Conservation (phyloP, 202 grass and related monocot species). For the Eragrostis tef region DNA sequence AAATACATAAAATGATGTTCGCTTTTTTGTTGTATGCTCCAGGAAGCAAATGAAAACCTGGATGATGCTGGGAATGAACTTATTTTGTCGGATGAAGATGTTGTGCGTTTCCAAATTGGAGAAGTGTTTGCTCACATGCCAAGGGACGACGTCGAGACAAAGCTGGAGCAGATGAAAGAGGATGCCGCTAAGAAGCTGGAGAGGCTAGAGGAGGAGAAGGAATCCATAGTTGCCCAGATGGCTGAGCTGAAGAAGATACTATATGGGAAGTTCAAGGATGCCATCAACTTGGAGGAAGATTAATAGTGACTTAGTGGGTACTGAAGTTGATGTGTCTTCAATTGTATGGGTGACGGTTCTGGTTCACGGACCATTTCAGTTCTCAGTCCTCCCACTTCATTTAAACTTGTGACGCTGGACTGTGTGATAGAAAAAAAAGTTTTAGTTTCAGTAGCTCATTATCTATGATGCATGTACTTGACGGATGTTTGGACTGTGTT, state of each 20-base stretch:
- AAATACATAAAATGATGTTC: not conserved
- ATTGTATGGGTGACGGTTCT: not conserved
- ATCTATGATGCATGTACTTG: not conserved
- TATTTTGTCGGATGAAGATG: constrained; percentile 90
- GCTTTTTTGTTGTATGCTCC: not conserved
- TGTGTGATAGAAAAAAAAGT: not conserved
- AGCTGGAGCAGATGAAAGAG: constrained; percentile 95
- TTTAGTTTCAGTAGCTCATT: constrained; percentile 18
- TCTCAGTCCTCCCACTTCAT: not conserved
- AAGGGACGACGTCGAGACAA: constrained; percentile 73
- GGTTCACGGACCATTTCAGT: not conserved
- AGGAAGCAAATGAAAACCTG: constrained; percentile 93
- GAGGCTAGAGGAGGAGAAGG: constrained; percentile 78
- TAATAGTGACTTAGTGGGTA: constrained; percentile 19
- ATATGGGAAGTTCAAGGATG: constrained; percentile 88
- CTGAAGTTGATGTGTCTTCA: not conserved
- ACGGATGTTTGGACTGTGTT: not conserved
- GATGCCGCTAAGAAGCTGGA: constrained; percentile 71
- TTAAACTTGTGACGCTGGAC: not conserved
- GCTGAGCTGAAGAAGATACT: constrained; percentile 86
- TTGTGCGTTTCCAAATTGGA: constrained; percentile 90
- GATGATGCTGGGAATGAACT: constrained; percentile 94
- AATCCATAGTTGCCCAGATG: constrained; percentile 78
- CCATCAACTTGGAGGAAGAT: constrained; percentile 99
- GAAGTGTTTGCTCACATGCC: constrained; percentile 92